Percentiles rank a stretch among this genome's conserved stretches.
These are phyloP conservation scores for Talaromyces marneffei DNA, from an alignment of 2,329 filamentous ascomycete genomes.

Conservation along the genomic window DNA sequence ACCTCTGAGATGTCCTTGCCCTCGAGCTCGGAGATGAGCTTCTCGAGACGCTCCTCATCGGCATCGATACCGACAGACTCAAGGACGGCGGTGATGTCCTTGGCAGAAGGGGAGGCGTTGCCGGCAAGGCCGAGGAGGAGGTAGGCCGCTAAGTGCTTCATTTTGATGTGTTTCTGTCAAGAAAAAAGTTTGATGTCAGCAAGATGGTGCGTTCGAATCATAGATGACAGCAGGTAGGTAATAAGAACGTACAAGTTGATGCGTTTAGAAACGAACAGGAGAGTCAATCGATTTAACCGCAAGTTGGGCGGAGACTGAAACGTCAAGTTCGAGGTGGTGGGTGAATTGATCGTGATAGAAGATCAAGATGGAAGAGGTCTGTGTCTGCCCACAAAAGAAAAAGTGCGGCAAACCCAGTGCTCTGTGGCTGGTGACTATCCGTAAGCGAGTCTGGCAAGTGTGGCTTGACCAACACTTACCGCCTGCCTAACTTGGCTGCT, in stretches of 20 bases:
- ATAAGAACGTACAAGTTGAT: constrained; percentile 22
- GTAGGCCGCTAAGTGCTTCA: constrained; percentile 99
- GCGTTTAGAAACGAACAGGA: constrained; percentile 42
- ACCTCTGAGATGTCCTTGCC: constrained; percentile 78
- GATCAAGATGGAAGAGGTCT: constrained; percentile 19
- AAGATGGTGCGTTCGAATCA: not conserved
- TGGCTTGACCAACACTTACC: constrained; percentile 22
- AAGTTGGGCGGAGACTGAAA: constrained; percentile 96
- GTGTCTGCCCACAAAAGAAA: constrained; percentile 24
- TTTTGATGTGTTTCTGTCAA: constrained; percentile 54
- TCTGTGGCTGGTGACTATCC: constrained; percentile 28
- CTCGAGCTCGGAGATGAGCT: constrained; percentile 73
- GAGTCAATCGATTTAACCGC: constrained; percentile 99
- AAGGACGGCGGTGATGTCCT: constrained; percentile 83
- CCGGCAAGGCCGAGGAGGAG: constrained; percentile 92
- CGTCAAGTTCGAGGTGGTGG: constrained; percentile 70
- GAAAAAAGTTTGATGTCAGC: not conserved
- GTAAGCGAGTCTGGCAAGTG: constrained; percentile 33
- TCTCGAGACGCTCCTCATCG: constrained; percentile 76
- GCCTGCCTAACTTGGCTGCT: constrained; percentile 5
- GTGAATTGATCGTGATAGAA: constrained; percentile 29
- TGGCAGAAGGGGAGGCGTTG: constrained; percentile 79
- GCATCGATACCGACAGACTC: constrained; percentile 92
- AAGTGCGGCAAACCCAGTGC: constrained; percentile 28
- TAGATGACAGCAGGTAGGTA: not conserved